A percentile compares a stretch with the other conserved stretches of the same genome.
Conservation (phyloP, 2,329 filamentous ascomycete genomes). For the Paramyrothecium sp. region DNA sequence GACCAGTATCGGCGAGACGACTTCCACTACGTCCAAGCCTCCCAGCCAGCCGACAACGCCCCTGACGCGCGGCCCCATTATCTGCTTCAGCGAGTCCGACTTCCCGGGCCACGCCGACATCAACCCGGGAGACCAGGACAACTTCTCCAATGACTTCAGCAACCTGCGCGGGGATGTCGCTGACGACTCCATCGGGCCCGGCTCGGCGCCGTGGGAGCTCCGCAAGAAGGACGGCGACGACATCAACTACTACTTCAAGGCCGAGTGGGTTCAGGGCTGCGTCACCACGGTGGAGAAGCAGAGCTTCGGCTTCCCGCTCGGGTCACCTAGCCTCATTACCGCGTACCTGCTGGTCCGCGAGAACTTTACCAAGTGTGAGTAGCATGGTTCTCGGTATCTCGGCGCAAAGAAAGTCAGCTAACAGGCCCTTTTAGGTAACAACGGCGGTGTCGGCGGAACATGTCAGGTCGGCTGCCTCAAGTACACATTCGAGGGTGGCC, state of each 20-base stretch:
- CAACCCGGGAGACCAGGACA: slow-evolving; percentile 4
- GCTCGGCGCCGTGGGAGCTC: slow-evolving; percentile 1
- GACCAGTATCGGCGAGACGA: not conserved
- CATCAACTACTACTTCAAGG: slow-evolving; percentile 14
- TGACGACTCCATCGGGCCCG: not conserved
- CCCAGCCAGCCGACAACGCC: slow-evolving; percentile 1
- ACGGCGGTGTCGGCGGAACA: slow-evolving; percentile 6
- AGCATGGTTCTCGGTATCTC: not conserved
- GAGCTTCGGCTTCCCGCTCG: slow-evolving; percentile 14
- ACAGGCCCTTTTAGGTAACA: slow-evolving; percentile 4
- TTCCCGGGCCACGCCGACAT: slow-evolving; percentile 15
- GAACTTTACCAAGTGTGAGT: slow-evolving; percentile 19
- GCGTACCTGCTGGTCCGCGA: slow-evolving; percentile 15
- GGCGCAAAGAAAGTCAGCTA: not conserved
- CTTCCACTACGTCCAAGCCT: not conserved
- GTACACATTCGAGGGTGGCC: slow-evolving; percentile 3
- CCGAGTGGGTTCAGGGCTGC: slow-evolving; percentile 14
- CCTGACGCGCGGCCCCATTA: slow-evolving; percentile 5
- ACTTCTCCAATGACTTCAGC: slow-evolving; percentile 5
- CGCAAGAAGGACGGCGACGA: slow-evolving; percentile 6
- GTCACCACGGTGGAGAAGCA: slow-evolving; percentile 11
- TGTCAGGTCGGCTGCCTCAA: slow-evolving; percentile 7
- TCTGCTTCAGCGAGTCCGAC: slow-evolving; percentile 12
- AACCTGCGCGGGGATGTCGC: not conserved
- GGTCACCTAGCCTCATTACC: slow-evolving; percentile 11